These are phyloP conservation scores for Coemansia sp. DNA, from an alignment of 192 early-diverging fungal species.

Conservation along the genomic window DNA sequence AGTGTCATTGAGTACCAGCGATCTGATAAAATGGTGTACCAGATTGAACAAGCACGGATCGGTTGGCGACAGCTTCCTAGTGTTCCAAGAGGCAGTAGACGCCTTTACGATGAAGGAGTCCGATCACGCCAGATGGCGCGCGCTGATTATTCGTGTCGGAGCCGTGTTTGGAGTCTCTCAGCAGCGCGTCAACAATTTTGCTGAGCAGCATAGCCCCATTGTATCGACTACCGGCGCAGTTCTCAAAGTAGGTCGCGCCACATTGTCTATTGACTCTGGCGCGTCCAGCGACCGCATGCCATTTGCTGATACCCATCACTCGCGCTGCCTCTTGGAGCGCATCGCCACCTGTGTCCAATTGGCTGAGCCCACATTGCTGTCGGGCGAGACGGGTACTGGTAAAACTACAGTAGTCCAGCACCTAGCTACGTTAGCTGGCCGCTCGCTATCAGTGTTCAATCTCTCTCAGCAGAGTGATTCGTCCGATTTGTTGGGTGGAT, in stretches of 20 bases:
- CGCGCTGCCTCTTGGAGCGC: conserved; percentile 82
- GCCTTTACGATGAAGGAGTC: conserved; percentile 84
- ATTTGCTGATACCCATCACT: conserved; percentile 89
- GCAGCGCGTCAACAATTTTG: conserved; percentile 71
- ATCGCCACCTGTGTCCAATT: conserved; percentile 81
- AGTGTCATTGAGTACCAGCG: conserved; percentile 74
- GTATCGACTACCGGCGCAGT: conserved; percentile 48
- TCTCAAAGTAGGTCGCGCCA: conserved; percentile 38
- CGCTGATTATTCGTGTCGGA: conserved; percentile 68
- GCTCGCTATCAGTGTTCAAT: conserved; percentile 89
- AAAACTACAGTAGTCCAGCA: conserved; percentile 97
- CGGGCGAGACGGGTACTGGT: conserved; percentile 98
- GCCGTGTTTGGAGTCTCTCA: conserved; percentile 68
- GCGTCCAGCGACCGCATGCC: conserved; percentile 45
- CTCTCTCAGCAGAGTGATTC: conserved; percentile 96
- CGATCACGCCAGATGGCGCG: conserved; percentile 66
- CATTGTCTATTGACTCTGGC: conserved; percentile 8
- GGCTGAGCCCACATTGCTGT: conserved; percentile 85
- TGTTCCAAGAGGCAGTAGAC: conserved; percentile 88
- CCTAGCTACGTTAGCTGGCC: conserved; percentile 76
- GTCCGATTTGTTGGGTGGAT: conserved; percentile 94
- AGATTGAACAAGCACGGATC: conserved; percentile 60
- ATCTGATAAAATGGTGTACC: conserved; percentile 90
- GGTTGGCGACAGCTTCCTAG: conserved; percentile 27
- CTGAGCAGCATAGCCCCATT: conserved; percentile 70